Evolutionary conservation across 2,329 filamentous ascomycete genomes (phyloP), one percentile per base, ranked within the genome.

Genomic region (Raffaelea ambrosiae): DNA sequence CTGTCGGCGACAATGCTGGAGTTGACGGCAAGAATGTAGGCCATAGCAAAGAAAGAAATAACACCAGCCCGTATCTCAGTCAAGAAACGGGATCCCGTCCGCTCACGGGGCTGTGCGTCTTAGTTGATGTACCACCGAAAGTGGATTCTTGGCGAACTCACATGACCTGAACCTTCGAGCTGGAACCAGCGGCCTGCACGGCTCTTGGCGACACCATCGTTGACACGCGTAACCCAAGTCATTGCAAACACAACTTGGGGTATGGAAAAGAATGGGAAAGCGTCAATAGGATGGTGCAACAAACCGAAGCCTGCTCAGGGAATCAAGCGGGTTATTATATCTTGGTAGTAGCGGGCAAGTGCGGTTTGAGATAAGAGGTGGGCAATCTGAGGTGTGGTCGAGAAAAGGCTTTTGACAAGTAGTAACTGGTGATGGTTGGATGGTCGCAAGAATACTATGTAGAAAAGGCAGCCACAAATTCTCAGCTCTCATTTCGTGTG

Each of bases 21-120:
- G 76, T 83, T 82, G 53, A 83, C 81, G 10, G 84, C 83, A 59
- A 93, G 88, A 57, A 93, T 91, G 65, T 90, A 90, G 16, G 85
- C 83, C 86, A 88, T 88, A 4, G 83, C 84, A 49, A 84, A 82
- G 60, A 86, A 86, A 5, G 87, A 91, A 3, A 87, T 88, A 48
- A 91, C 62, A 2, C 87, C 88, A 35, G 87, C 88, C 29, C 87
- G 81, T 50, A 91, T 68, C 64, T 93, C 87, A 29, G 79, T 84
- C 55, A 87, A 81, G 63, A 91, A 88, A 57, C 76, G 74, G 29
- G 86, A 84, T 20, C 83, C 83, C 61, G 86, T 84, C 46, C 86
- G 80, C 63, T 87, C 83, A 33, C 46, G 49, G 21, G 21, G 46
- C 50, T 51, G 9, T 33, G 10, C 5, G 10, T 16, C 4, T 42